Percentiles rank a stretch among this genome's conserved stretches.
phyloP scores from a whole-genome alignment of 495 filamentous ascomycete species.

The Pyrenula massariospora region DNA sequence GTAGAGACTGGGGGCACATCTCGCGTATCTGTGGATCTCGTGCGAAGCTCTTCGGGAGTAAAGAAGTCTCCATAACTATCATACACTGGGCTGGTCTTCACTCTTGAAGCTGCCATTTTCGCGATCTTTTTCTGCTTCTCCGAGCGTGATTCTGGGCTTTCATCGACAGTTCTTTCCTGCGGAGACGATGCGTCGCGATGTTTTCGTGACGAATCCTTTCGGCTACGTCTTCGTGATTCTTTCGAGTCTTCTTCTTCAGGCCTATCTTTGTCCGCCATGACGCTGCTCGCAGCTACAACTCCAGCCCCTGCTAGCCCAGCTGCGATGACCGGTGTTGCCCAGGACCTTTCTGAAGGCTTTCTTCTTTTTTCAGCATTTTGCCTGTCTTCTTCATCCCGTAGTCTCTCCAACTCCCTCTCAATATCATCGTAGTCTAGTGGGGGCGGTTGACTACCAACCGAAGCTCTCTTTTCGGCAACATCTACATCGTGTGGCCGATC shows the following conservation, averaged over 20 bases:
- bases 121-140: slow-evolving; percentile 5
- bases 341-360: neutral
- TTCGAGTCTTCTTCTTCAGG: neutral
- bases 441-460: slow-evolving; percentile 3
- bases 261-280: neutral
- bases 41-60: slow-evolving; percentile 23
- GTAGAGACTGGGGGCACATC: slow-evolving; percentile 8
- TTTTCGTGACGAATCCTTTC: neutral
- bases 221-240: neutral
- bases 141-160: slow-evolving; percentile 2
- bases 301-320: neutral
- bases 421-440: slow-evolving; percentile 9
- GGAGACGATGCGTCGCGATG: neutral
- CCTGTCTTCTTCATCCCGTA: neutral
- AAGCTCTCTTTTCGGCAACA: slow-evolving; percentile 2
- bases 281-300: neutral
- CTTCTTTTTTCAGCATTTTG: neutral
- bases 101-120: slow-evolving; percentile 15
- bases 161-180: slow-evolving; percentile 1
- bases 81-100: slow-evolving; percentile 19
- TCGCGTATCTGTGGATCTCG: slow-evolving; percentile 12
- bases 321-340: neutral
- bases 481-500: too few relatives aligned
- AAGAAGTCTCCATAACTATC: slow-evolving; percentile 34
- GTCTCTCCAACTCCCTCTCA: neutral